Conservation (phyloP, 495 filamentous ascomycete species). For the Penicillium ucsense region DNA sequence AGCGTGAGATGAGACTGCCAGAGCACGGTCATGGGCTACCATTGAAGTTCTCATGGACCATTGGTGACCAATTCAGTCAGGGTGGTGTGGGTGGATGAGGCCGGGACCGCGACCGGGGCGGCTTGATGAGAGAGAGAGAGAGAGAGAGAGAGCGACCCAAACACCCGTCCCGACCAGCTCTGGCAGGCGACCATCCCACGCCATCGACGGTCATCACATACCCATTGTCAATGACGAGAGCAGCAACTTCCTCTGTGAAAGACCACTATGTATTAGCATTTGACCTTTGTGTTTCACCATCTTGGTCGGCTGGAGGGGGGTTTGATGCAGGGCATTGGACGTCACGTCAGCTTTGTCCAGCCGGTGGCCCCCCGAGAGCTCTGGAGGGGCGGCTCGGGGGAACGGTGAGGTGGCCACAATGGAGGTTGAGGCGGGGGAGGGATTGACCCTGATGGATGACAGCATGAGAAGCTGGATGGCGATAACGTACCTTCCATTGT, state of each 20-base stretch:
- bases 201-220: slow-evolving; percentile 45
- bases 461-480: not conserved
- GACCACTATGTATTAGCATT: slow-evolving; percentile 42
- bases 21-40: slow-evolving; percentile 1
- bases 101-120: slow-evolving; percentile 19
- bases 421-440: not conserved
- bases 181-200: not conserved
- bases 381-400: slow-evolving; percentile 19
- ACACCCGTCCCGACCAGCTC: slow-evolving; percentile 14
- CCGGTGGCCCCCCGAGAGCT: slow-evolving; percentile 1
- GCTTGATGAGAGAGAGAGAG: slow-evolving; percentile 8
- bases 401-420: slow-evolving; percentile 27
- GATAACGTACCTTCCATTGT: slow-evolving; percentile 70
- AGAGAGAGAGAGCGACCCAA: not conserved
- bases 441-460: too few species aligned
- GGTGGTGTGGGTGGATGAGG: slow-evolving; percentile 12
- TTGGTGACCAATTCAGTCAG: not conserved
- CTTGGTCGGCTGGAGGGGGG: not conserved
- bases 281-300: not conserved
- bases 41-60: slow-evolving; percentile 12
- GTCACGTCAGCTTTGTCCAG: slow-evolving; percentile 1
- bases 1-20: too few species aligned
- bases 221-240: slow-evolving; percentile 99
- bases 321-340: not conserved
- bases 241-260: slow-evolving; percentile 93